These are phyloP conservation scores for Botryotinia narcissicola DNA, from an alignment of 2,329 filamentous ascomycete species.

Conservation along the genomic window DNA sequence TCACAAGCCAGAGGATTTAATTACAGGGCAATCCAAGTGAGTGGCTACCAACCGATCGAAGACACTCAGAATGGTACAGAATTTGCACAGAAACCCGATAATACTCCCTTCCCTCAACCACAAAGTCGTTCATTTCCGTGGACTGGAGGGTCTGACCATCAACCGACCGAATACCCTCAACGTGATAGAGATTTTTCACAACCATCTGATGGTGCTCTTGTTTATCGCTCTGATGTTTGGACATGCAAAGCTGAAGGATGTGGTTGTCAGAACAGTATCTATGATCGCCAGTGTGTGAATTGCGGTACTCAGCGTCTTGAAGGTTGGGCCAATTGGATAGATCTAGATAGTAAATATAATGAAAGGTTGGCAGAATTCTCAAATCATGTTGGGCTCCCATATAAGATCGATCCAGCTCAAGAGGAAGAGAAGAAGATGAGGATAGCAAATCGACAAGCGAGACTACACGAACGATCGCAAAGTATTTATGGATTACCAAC, in stretches of 20 bases:
- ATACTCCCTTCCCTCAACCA: background rate
- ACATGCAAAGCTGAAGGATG: background rate
- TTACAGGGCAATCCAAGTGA: background rate
- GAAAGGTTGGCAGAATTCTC: background rate
- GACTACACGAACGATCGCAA: background rate
- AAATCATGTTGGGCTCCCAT: background rate
- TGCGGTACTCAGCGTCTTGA: background rate
- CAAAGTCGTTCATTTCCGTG: too few relatives aligned
- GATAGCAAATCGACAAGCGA: background rate
- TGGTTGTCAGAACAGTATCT: background rate
- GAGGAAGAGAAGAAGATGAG: background rate
- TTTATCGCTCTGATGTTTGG: background rate
- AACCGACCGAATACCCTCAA: background rate
- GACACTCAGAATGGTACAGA: background rate
- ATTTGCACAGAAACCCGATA: background rate
- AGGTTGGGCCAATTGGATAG: background rate
- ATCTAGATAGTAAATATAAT: background rate
- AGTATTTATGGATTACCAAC: conserved; percentile 14
- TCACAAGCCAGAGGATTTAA: background rate
- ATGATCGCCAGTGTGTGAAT: background rate
- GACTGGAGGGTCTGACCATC: background rate
- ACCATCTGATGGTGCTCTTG: background rate
- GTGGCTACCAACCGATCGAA: background rate
- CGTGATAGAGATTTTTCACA: background rate
- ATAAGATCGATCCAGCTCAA: background rate